These are phyloP conservation scores for Rubia peregrina DNA, from an alignment of 305 asterid genomes.

Conservation along the genomic window DNA sequence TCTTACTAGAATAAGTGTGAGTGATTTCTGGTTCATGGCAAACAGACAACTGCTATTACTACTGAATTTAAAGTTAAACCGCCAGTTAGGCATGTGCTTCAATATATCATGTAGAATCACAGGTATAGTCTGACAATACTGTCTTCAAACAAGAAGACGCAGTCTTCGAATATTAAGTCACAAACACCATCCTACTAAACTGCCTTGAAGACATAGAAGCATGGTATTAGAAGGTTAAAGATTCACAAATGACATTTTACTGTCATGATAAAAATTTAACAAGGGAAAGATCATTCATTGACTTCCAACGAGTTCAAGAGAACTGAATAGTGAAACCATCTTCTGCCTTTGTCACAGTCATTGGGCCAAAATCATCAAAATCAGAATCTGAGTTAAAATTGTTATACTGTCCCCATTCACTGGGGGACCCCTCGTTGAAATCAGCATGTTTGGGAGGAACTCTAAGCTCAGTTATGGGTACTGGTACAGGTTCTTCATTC, in stretches of 20 bases:
- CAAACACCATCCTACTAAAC: neutral
- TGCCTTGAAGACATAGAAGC: neutral
- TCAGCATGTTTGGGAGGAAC: constrained; percentile 53
- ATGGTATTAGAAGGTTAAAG: neutral
- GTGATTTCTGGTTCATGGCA: neutral
- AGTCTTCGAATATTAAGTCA: neutral
- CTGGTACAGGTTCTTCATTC: constrained; percentile 73
- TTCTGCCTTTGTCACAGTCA: constrained; percentile 38
- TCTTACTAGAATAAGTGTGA: neutral
- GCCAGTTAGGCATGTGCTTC: neutral
- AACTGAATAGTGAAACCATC: constrained; percentile 66
- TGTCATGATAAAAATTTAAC: neutral
- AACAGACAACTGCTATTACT: neutral
- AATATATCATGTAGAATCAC: neutral
- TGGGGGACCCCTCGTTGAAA: constrained; percentile 44
- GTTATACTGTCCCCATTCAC: constrained; percentile 42
- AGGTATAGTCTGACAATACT: neutral
- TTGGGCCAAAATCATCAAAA: constrained; percentile 56
- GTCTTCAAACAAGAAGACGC: neutral
- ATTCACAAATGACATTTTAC: neutral
- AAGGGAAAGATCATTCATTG: neutral
- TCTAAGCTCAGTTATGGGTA: constrained; percentile 52
- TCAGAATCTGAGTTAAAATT: constrained; percentile 67
- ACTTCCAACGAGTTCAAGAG: constrained; percentile 26
- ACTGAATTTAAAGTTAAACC: neutral